A percentile compares a stretch with the other conserved stretches of the same genome.
These are phyloP conservation scores for Phascolomyces articulosus DNA, from an alignment of 371 early-diverging fungal species.

Conservation along the genomic window DNA sequence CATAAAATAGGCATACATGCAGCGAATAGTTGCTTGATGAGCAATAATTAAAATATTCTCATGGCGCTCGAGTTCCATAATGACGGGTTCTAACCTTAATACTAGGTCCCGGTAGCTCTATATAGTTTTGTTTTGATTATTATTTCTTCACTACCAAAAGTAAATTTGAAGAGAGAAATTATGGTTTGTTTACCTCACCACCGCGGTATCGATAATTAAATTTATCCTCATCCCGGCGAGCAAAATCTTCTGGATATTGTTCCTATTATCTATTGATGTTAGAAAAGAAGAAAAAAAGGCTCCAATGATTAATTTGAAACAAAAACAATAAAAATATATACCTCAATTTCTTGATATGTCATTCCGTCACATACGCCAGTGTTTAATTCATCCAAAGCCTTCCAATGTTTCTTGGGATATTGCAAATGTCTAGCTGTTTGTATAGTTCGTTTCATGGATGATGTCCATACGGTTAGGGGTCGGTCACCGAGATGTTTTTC, in stretches of 20 bases:
- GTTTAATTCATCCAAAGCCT: slow-evolving; percentile 96
- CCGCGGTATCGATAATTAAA: slow-evolving; percentile 93
- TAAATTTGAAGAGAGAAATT: no score
- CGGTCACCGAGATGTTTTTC: slow-evolving; percentile 67
- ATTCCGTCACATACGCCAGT: slow-evolving; percentile 98
- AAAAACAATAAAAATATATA: slow-evolving; percentile 19
- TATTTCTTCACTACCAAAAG: no score
- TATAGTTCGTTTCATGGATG: slow-evolving; percentile 89
- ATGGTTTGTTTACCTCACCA: slow-evolving; percentile 73
- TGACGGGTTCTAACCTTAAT: slow-evolving; percentile 71
- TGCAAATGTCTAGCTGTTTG: slow-evolving; percentile 82
- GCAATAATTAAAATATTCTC: slow-evolving; percentile 95
- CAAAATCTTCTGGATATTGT: slow-evolving; percentile 84
- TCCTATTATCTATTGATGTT: slow-evolving; percentile 34
- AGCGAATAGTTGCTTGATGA: slow-evolving; percentile 93
- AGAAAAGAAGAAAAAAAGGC: neutral
- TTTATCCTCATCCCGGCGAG: slow-evolving; percentile 93
- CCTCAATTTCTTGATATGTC: slow-evolving; percentile 97
- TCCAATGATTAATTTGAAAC: no score
- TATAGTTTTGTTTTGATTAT: neutral
- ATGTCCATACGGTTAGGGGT: slow-evolving; percentile 92
- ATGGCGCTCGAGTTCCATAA: slow-evolving; percentile 97
- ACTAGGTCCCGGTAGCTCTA: slow-evolving; percentile 80
- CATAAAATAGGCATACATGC: slow-evolving; percentile 94
- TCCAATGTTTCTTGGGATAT: slow-evolving; percentile 93